Base-by-base conservation (phyloP, 2,329 filamentous ascomycete species). In the Trichoderma citrinoviride region DNA sequence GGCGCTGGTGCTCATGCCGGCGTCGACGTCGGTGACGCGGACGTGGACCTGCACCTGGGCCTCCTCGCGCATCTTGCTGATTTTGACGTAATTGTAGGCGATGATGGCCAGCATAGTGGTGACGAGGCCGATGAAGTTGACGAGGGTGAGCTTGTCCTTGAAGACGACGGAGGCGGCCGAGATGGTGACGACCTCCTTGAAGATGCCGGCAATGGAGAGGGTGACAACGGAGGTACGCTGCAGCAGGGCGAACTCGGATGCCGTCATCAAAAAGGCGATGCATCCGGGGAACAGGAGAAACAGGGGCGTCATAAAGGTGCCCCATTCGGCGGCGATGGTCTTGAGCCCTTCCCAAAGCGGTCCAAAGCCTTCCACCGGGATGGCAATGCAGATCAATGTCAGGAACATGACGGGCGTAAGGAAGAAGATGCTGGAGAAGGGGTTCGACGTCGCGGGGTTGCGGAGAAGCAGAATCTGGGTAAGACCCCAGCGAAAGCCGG, bases 181-280 rank as follows among this genome's bases (percentile, higher is more conserved):
- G 72, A 99, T 98, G 15, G 95, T 99, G 63, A 99, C 89, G 46
- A 98, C 95, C 79, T 99, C 95, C 77, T 99, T 99, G 83, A 99
- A 98, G 67, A 99, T 98, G 67, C 95, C 95, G 68, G 93, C 96
- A 71, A 99, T 97, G 58, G 91, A 96, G 52, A 99, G 84, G 0
- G 95, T 98, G 58, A 99, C 95, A 61, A 99, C 95, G 1, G 91
- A 96, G 0, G 94, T 98, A 54, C 95, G 91, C 80, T 97, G 90
- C 70, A 99, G 85, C 67, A 99, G 85, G 61, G 95, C 94, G 75
- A 98, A 99, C 78, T 99, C 95, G 61, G 92, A 93, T 0, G 93
- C 88, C 19, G 96, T 98, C 95, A 99, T 99, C 68, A 93, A 85
- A 76, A 99, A 99, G 2, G 95, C 95, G 60, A 99, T 89, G 43